A percentile compares a stretch with the other conserved stretches of the same genome.
These are phyloP conservation scores for Phytomonas francai DNA, from an alignment of 208 protist genomes.

Conservation along the genomic window DNA sequence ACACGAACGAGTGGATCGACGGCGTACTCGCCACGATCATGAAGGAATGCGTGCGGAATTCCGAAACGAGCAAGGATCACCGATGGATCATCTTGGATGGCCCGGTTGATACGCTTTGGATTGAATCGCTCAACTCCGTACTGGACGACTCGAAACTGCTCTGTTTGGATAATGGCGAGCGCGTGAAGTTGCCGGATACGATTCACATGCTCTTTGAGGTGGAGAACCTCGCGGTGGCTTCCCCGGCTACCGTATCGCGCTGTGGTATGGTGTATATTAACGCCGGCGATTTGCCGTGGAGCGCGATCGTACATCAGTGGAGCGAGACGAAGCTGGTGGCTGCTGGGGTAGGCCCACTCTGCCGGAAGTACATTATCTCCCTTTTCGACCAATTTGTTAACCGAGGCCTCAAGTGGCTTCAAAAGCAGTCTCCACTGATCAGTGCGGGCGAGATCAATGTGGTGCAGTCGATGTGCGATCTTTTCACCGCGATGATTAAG, in stretches of 20 bases:
- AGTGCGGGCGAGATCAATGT: conserved; percentile 88
- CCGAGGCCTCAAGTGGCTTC: conserved; percentile 86
- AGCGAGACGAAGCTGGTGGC: conserved; percentile 58
- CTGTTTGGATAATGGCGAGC: conserved; percentile 96
- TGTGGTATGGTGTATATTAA: conserved; percentile 98
- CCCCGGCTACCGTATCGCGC: conserved; percentile 96
- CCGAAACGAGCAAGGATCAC: conserved; percentile 73
- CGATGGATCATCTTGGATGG: conserved; percentile 98
- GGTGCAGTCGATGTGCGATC: conserved; percentile 87
- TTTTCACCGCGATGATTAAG: conserved; percentile 84
- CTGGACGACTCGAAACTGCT: conserved; percentile 98
- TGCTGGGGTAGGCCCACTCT: conserved; percentile 27
- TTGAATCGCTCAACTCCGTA: conserved; percentile 98
- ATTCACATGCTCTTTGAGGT: conserved; percentile 97
- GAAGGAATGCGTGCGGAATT: conserved; percentile 81
- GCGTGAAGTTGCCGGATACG: conserved; percentile 94
- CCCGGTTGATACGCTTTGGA: conserved; percentile 98
- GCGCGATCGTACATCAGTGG: conserved; percentile 89
- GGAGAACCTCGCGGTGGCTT: conserved; percentile 94
- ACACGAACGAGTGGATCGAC: conserved; percentile 93
- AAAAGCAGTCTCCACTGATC: conserved; percentile 78
- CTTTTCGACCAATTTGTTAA: conserved; percentile 87
- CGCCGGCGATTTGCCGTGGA: conserved; percentile 89
- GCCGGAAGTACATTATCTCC: conserved; percentile 75
- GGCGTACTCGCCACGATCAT: conserved; percentile 88